A percentile compares a stretch with the other conserved stretches of the same genome.
Conservation (phyloP, 108 stramenopile species). For the Skeletonema marinoi region DNA sequence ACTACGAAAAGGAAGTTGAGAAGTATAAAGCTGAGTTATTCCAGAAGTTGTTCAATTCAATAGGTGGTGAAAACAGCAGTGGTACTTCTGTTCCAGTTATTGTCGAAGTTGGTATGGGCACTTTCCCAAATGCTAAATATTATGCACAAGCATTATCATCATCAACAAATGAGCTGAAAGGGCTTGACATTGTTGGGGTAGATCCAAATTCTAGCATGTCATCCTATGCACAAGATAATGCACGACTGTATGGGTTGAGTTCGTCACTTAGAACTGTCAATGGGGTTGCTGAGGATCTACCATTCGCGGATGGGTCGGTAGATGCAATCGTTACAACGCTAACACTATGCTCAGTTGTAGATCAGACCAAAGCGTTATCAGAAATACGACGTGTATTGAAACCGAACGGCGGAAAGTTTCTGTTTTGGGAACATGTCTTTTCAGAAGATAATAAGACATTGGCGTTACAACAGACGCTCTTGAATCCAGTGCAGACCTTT, state of each 20-base stretch:
- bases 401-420: slow-evolving; percentile 62
- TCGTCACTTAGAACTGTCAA: slow-evolving; percentile 39
- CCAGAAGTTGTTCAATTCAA: slow-evolving; percentile 33
- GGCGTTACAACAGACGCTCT: slow-evolving; percentile 51
- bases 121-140: slow-evolving; percentile 63
- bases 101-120: slow-evolving; percentile 61
- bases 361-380: slow-evolving; percentile 54
- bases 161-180: background rate
- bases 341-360: slow-evolving; percentile 61
- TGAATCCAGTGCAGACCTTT: slow-evolving; percentile 73
- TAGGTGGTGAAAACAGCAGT: background rate
- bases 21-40: slow-evolving; percentile 53
- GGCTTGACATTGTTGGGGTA: slow-evolving; percentile 55
- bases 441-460: slow-evolving; percentile 56
- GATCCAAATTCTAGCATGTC: slow-evolving; percentile 62
- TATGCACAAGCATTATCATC: slow-evolving; percentile 29
- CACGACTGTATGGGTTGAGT: slow-evolving; percentile 16
- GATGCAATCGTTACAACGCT: slow-evolving; percentile 56
- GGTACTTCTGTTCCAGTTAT: slow-evolving; percentile 25
- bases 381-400: slow-evolving; percentile 74
- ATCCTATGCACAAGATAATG: slow-evolving; percentile 52
- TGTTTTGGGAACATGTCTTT: slow-evolving; percentile 82
- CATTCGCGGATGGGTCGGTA: slow-evolving; percentile 41
- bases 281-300: slow-evolving; percentile 58
- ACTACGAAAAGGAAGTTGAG: slow-evolving; percentile 47